A percentile compares a stretch with the other conserved stretches of the same genome.
Conservation (phyloP, 2,329 filamentous ascomycete species). For the Cylindrodendrum hubeiense region DNA sequence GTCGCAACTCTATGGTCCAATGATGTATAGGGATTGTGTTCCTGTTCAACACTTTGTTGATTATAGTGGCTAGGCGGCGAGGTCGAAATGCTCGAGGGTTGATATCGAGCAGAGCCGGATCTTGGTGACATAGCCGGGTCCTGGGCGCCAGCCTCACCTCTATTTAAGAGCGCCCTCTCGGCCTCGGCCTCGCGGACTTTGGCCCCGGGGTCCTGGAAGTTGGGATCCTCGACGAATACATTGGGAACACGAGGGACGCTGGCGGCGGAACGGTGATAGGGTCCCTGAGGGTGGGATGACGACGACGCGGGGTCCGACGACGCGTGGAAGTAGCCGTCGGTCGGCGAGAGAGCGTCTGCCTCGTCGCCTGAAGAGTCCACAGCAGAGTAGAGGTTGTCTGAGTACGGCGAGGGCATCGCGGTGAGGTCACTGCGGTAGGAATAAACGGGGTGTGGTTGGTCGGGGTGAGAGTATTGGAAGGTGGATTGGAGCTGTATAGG, state of each 20-base stretch:
- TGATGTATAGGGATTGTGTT: not conserved
- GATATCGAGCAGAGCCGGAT: not conserved
- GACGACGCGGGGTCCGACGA: constrained; percentile 48
- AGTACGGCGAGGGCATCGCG: constrained; percentile 60
- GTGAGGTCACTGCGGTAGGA: not conserved
- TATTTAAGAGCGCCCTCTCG: constrained; percentile 52
- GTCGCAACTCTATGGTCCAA: not conserved
- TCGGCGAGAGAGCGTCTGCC: constrained; percentile 58
- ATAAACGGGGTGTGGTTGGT: not conserved
- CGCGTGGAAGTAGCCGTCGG: constrained; percentile 65
- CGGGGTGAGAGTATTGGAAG: not conserved
- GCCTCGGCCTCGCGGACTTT: constrained; percentile 61
- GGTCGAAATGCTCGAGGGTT: not conserved
- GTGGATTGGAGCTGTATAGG: constrained; percentile 4
- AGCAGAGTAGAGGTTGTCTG: constrained; percentile 61
- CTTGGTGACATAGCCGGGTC: not conserved
- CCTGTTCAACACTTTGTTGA: constrained; percentile 42
- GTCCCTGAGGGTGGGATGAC: constrained; percentile 30
- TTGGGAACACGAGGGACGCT: constrained; percentile 61
- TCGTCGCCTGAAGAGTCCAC: constrained; percentile 52
- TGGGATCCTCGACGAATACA: constrained; percentile 63
- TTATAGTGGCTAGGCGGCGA: constrained; percentile 29
- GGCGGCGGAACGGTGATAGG: constrained; percentile 44
- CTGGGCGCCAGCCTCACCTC: constrained; percentile 1
- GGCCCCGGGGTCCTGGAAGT: constrained; percentile 51